Base-by-base conservation (phyloP, 2,329 filamentous ascomycete species). In the Claviceps sp. region DNA sequence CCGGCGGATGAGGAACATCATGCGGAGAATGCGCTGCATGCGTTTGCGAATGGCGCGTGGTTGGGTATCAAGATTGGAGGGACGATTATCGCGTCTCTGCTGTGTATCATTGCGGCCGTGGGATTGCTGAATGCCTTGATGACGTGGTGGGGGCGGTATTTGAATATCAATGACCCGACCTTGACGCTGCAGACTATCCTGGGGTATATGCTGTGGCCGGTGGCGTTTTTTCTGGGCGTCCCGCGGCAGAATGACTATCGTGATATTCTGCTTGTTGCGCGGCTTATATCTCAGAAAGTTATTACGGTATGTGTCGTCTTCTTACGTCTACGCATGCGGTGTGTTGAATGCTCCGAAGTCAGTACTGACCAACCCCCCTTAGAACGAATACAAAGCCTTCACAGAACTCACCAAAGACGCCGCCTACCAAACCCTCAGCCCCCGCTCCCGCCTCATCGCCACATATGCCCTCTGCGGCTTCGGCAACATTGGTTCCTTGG, bases 391-490 rank as follows among this genome's bases (percentile, higher is more conserved):
- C 68, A 81, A 83, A 48, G 87, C 86, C 46, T 89, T 87, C 70
- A 66, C 67, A 26, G 64, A 65, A 34, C 78, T 89, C 8, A 61
- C 69, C 1, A 65, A 65, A 0, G 87, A 69, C 1, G 64, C 66
- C 0, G 87, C 84, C 62, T 89, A 85, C 65, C 68, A 68, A 51
- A 57, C 64, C 30, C 75, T 95, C 55, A 81, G 80, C 34, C 71
- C 78, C 16, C 87, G 89, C 50, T 88, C 87, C 24, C 76, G 76
- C 46, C 77, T 95, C 58, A 94, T 95, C 62, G 87, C 85, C 46
- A 94, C 87, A 49, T 95, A 95, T 64, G 86, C 87, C 19, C 78
- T 90, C 57, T 94, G 88, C 68, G 81, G 81, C 26, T 89, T 89
- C 65, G 89, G 87, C 56, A 95, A 95, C 72, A 85, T 95, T 59